Evolutionary conservation across 257 asterid genomes (phyloP), one percentile per base, ranked within the genome.

Genomic region (Avicennia marina): DNA sequence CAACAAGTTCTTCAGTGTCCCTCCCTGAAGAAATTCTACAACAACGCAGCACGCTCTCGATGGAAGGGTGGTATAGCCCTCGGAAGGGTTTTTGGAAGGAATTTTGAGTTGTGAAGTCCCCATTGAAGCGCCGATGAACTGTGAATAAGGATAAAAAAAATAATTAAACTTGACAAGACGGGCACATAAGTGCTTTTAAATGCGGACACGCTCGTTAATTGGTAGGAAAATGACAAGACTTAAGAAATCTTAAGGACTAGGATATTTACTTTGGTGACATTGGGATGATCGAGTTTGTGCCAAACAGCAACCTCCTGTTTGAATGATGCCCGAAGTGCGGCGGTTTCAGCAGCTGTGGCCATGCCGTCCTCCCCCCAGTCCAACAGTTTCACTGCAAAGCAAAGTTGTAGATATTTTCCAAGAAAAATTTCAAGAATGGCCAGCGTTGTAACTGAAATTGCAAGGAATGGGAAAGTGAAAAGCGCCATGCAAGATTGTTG

Each of bases 71-170:
- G 88, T 81, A 41, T 65, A 79, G 15, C 95, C 89, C 17, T 85
- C 96, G 5, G 84, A 75, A 25, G 96, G 89, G 55, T 79, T 87
- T 64, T 84, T 87, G 2, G 95, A 82, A 15, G 98, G 98, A 40
- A 87, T 85, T 80, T 87, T 90, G 42, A 90, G 72, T 45, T 90
- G 83, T 1, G 96, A 82, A 12, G 98, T 90, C 50, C 96, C 98
- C 98, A 90, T 90, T 27, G 96, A 90, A 60, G 98, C 98, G 50
- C 96, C 96, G 21, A 90, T 71, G 64, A 90, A 90, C 96, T 87
- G 58, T 70, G 34, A 60, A 15, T 16, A 56, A 58, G 12, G 22
- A 63, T 11, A 24, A 18, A 21, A 48, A 16, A 11, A 10, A 21
- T 0, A 36, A 34, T 4, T 6, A 34, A 36, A 36, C 13, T 36